Base-by-base conservation (phyloP, 148 eudicot genomes). In the Limonium bicolor region DNA sequence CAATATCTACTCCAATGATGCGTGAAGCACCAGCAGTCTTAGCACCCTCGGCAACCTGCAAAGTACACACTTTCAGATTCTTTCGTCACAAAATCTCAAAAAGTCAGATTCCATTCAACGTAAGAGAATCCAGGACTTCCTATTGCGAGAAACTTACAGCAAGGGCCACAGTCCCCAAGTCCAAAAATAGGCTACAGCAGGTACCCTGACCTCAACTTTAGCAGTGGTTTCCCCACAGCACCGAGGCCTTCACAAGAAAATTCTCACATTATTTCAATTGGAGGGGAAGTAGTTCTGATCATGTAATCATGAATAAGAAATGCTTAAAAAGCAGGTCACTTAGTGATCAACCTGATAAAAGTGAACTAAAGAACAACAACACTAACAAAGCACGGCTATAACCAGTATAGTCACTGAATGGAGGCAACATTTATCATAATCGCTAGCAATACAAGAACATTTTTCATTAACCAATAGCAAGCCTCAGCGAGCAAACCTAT, bases 211-310 rank as follows among this genome's bases (percentile, higher is more conserved):
- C 66, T 92, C 99, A 16, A 92, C 99, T 65, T 92, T 85, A 48
- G 99, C 99, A 42, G 99, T 78, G 77, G n/a, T n/a, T 92, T 92
- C 99, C 97, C 83, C 46, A 88, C 97, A 56, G 94, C 97, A 64
- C 97, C 97, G 57, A 88, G 97, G 51, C 97, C 99, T 85, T 26
- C 3, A 30, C 3, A 18, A 15, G 41, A 34, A 13, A 35, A 50
- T 28, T 13, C 5, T 30, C 31, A 26, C 23, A 38, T 26, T 37
- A 39, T 16, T 20, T 7, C 22, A 41, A 41, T 37, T 37, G 41
- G n/a, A n/a, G n/a, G n/a, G n/a, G n/a, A n/a, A n/a, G n/a, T n/a
- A n/a, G n/a, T n/a, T n/a, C n/a, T n/a, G n/a, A n/a, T n/a, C n/a
- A n/a, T n/a, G n/a, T n/a, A n/a, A n/a, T n/a, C n/a, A n/a, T n/a